Percentiles rank a stretch among this genome's conserved stretches.
phyloP scores from a whole-genome alignment of 176 grass and related monocot genomes.

The Tuctoria greenei region DNA sequence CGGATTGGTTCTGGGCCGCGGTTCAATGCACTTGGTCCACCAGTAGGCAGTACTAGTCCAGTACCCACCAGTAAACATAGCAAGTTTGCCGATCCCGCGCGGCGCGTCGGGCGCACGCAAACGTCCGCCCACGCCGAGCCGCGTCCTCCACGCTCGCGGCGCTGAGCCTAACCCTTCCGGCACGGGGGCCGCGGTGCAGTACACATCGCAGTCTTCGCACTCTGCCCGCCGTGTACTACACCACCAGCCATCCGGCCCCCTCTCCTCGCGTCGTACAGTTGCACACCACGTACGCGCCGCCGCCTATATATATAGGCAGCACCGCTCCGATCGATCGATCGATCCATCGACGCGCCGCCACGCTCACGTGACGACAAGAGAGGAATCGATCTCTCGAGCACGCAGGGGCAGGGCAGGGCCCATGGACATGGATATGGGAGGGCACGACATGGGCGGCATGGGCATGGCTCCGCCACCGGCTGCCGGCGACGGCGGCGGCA shows the following conservation, averaged over 20 bases:
- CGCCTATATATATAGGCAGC: conserved; percentile 8
- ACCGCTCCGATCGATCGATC: background rate
- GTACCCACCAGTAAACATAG: background rate
- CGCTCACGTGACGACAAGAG: background rate
- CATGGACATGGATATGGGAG: conserved; percentile 43
- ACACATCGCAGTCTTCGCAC: background rate
- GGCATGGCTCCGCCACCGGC: background rate
- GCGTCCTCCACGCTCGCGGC: background rate
- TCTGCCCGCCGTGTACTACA: conserved; percentile 22
- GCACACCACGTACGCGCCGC: background rate
- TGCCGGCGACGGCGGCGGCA: background rate
- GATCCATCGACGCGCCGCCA: background rate
- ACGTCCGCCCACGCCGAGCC: background rate
- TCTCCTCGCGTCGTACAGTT: conserved; percentile 16
- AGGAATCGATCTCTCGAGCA: background rate
- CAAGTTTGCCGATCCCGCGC: background rate
- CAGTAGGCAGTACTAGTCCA: too few species aligned
- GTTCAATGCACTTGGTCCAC: background rate
- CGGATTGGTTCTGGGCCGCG: background rate
- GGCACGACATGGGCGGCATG: conserved; percentile 27
- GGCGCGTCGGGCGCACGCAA: background rate
- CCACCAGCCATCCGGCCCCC: background rate
- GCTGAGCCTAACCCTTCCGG: background rate
- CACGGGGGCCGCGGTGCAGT: background rate
- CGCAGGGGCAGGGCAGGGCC: background rate